Evolutionary conservation across 2,329 filamentous ascomycete species (phyloP).

Genomic region (Pestalotiopsis sp.): DNA sequence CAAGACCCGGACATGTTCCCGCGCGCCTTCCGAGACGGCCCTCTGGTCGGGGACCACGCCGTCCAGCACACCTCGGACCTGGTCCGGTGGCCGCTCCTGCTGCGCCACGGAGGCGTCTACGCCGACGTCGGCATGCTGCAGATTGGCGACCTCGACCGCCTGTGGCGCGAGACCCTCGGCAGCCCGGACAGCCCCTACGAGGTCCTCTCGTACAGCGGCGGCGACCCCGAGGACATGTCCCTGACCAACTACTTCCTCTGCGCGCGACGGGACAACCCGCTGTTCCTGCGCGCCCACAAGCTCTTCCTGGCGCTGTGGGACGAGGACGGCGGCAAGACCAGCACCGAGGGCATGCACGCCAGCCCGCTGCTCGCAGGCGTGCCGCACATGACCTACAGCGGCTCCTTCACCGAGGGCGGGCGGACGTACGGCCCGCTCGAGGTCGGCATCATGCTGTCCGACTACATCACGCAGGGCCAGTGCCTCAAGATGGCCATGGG

Average conservation of each 20-base stretch:
- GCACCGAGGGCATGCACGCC: slow-evolving; percentile 53
- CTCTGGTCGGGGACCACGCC: slow-evolving; percentile 51
- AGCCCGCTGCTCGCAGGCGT: slow-evolving; percentile 49
- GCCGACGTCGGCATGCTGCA: slow-evolving; percentile 59
- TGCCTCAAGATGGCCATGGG: slow-evolving; percentile 54
- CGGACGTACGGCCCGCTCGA: slow-evolving; percentile 31
- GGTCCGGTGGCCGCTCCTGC: slow-evolving; percentile 58
- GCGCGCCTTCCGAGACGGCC: slow-evolving; percentile 49
- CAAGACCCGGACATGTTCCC: slow-evolving; percentile 48
- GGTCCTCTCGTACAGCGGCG: slow-evolving; percentile 48
- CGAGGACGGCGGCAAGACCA: slow-evolving; percentile 41
- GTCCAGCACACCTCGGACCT: slow-evolving; percentile 61
- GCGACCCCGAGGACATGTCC: slow-evolving; percentile 33
- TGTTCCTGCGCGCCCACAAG: slow-evolving; percentile 49
- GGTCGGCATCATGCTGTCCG: slow-evolving; percentile 46
- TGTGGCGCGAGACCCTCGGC: slow-evolving; percentile 54
- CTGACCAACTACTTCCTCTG: slow-evolving; percentile 55
- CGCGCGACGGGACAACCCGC: slow-evolving; percentile 39
- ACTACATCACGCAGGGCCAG: slow-evolving; percentile 62
- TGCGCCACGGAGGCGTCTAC: slow-evolving; percentile 60
- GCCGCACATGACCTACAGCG: slow-evolving; percentile 39
- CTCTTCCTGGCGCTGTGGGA: slow-evolving; percentile 57
- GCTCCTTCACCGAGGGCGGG: slow-evolving; percentile 13
- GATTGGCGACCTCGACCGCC: slow-evolving; percentile 57
- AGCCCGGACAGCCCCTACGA: slow-evolving; percentile 49